Evolutionary conservation across 176 grass and related monocot species (phyloP).

Genomic region (Bothriochloa decipiens): DNA sequence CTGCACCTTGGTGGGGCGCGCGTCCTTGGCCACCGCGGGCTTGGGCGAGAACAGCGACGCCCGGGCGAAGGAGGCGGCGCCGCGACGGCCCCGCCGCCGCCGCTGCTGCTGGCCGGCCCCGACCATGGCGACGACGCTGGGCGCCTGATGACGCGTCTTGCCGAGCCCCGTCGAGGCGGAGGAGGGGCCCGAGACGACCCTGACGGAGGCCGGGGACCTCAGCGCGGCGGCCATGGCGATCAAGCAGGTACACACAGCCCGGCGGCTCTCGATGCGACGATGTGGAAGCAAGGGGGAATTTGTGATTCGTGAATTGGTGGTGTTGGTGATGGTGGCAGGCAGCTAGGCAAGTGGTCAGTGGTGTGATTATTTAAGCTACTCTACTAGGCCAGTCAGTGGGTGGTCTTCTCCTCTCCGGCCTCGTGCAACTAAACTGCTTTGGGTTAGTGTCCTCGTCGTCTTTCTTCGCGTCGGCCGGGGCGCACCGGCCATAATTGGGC

Average conservation of each 20-base stretch:
- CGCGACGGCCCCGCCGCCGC: background rate
- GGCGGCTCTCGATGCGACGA: too few relatives aligned
- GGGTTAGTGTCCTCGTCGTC: background rate
- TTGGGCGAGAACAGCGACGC: constrained; percentile 71
- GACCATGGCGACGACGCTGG: background rate
- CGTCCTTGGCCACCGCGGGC: constrained; percentile 45
- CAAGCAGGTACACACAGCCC: too few relatives aligned
- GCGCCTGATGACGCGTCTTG: background rate
- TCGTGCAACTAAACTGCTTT: background rate
- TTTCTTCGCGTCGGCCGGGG: background rate
- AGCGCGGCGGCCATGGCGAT: constrained; percentile 11
- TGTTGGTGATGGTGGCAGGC: background rate
- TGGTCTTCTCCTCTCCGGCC: too few relatives aligned
- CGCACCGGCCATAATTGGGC: constrained; percentile 15
- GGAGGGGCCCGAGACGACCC: background rate
- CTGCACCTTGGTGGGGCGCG: constrained; percentile 61
- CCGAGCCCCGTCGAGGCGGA: background rate
- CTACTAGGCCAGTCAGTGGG: too few relatives aligned
- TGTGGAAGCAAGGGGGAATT: background rate
- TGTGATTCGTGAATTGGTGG: too few relatives aligned
- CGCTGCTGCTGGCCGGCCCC: background rate
- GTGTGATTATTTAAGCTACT: background rate
- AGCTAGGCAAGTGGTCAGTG: background rate
- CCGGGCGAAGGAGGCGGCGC: constrained; percentile 2
- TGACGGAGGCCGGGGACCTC: background rate